Conservation (phyloP, 768 basidiomycete species). For the Leccinellum rugosiceps region DNA sequence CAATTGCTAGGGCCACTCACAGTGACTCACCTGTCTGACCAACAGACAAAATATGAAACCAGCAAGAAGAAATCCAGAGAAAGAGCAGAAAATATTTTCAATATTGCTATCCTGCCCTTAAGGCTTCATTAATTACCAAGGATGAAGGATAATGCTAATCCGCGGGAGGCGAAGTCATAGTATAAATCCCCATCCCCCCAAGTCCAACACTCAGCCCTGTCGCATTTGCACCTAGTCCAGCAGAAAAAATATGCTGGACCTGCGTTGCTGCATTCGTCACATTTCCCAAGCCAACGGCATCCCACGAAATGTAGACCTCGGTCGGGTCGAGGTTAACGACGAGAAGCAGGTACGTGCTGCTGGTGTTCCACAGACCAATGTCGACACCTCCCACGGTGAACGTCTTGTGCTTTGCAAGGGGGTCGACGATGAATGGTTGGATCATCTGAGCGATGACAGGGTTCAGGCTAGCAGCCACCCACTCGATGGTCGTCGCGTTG, state of each 20-base stretch:
- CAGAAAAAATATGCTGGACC: slow-evolving; percentile 15
- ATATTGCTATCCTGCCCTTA: no score
- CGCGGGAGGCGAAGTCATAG: slow-evolving; percentile 4
- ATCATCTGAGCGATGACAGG: slow-evolving; percentile 1
- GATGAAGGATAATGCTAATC: neutral
- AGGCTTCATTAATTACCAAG: no score
- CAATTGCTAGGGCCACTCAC: no score
- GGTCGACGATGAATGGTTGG: slow-evolving; percentile 22
- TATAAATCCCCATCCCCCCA: slow-evolving; percentile 24
- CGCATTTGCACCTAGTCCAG: slow-evolving; percentile 9
- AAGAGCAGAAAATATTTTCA: no score
- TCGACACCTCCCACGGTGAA: slow-evolving; percentile 23
- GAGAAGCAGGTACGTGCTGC: slow-evolving; percentile 24
- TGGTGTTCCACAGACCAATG: slow-evolving; percentile 20
- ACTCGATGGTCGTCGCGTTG: slow-evolving; percentile 23
- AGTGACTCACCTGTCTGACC: no score
- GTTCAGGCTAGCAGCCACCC: slow-evolving; percentile 9
- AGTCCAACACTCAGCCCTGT: slow-evolving; percentile 20
- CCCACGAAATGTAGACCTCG: slow-evolving; percentile 14
- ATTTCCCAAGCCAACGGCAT: slow-evolving; percentile 10
- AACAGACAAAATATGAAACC: no score
- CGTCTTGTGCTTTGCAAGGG: neutral
- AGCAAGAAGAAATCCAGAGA: no score
- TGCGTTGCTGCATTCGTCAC: slow-evolving; percentile 19
- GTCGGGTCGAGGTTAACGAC: slow-evolving; percentile 8